Evolutionary conservation across 148 eudicot species (phyloP), one percentile per base, ranked within the genome.

Genomic region (Vaccinium corymbosum): DNA sequence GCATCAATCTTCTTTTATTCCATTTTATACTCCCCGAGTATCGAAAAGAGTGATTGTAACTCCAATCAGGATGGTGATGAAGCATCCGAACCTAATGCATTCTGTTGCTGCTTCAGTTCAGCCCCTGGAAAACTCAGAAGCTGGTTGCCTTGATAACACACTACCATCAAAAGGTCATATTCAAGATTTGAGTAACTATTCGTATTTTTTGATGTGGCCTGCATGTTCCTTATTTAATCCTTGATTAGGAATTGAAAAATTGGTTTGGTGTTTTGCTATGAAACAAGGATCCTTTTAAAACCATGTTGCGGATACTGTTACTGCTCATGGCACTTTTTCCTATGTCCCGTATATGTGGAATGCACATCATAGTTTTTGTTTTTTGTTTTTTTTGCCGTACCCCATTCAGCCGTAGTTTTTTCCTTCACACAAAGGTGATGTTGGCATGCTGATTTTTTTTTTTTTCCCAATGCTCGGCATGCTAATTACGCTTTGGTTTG

Each of bases 131-230:
- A 86, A 85, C 83, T 90, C 95, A 25, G 68, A 86, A 22, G 79
- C 77, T 22, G 87, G 90, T 66, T 88, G 76, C 48, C 89, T 90
- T 79, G 94, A 94, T 85, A 94, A 94, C 82, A 92, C 95, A 1
- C 82, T 90, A 52, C 98, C 98, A 78, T 84, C 98, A 32, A 91
- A 91, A 96, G 98, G 98, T 95, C n/a, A 84, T 51, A 35, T 25
- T 68, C 74, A 32, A 3, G 64, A 4, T 46, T 66, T 50, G 22
- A 79, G 52, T 57, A 57, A 38, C 7, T 62, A 49, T 76, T 10
- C 14, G 7, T 61, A 76, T 35, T n/a, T 82, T n/a, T 32, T 27
- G 9, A 17, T 51, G 3, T 48, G 15, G 3, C 61, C 64, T 20
- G 35, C 68, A 17, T 59, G 49, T 20, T 66, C 29, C 48, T 86